A percentile compares a stretch with the other conserved stretches of the same genome.
phyloP scores from a whole-genome alignment of 2,329 filamentous ascomycete species.

The Podosphaera fusca region DNA sequence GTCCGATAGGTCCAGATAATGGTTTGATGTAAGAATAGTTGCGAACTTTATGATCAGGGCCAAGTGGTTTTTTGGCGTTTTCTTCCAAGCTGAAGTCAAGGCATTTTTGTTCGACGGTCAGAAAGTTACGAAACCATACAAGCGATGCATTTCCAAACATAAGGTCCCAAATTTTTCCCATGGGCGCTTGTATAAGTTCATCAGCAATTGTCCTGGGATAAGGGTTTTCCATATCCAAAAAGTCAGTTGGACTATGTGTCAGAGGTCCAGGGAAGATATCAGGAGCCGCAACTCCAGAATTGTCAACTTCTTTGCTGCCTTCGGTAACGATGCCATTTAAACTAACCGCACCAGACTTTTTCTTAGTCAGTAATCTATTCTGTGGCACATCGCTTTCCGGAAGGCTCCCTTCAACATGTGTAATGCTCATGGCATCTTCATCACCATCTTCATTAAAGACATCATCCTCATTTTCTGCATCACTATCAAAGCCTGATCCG shows the following conservation, averaged over 20 bases:
- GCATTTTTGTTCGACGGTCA: slow-evolving; percentile 72
- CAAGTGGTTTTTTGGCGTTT: slow-evolving; percentile 41
- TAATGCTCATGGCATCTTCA: slow-evolving; percentile 36
- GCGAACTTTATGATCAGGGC: slow-evolving; percentile 49
- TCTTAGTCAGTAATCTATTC: slow-evolving; percentile 37
- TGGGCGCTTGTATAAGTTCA: slow-evolving; percentile 61
- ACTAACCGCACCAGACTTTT: slow-evolving; percentile 37
- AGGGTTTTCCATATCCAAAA: slow-evolving; percentile 53
- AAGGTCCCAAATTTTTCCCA: slow-evolving; percentile 77
- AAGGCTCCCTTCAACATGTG: slow-evolving; percentile 22
- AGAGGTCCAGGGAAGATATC: slow-evolving; percentile 67
- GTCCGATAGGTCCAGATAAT: slow-evolving; percentile 60
- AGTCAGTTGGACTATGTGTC: slow-evolving; percentile 65
- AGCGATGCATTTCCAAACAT: slow-evolving; percentile 66
- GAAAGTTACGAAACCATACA: slow-evolving; percentile 66
- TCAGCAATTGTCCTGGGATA: slow-evolving; percentile 73
- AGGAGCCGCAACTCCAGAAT: slow-evolving; percentile 17
- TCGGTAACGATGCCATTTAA: slow-evolving; percentile 24
- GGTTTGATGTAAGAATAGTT: slow-evolving; percentile 83
- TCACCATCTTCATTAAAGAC: slow-evolving; percentile 56
- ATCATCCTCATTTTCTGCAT: slow-evolving; percentile 31
- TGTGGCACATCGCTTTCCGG: slow-evolving; percentile 32
- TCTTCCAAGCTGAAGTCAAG: slow-evolving; percentile 72
- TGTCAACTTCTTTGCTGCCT: slow-evolving; percentile 26
- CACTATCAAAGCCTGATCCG: slow-evolving; percentile 25